Conservation (phyloP, 2,329 filamentous ascomycete genomes). For the Xylariaceae sp. region DNA sequence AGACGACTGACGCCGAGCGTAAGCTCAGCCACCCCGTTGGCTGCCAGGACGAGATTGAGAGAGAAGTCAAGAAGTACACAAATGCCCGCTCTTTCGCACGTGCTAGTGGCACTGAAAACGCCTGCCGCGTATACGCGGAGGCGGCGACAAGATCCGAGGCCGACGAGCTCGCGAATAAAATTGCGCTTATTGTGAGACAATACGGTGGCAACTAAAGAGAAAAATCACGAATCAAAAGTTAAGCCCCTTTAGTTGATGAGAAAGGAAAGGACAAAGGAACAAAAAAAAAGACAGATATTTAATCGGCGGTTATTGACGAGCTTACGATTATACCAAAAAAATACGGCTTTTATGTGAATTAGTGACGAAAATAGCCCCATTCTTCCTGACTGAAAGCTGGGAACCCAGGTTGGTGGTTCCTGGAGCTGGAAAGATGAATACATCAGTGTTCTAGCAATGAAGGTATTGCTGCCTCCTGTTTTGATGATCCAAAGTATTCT, state of each 20-base stretch:
- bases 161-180: slow-evolving; percentile 81
- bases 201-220: slow-evolving; percentile 36
- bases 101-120: slow-evolving; percentile 92
- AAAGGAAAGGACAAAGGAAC: too few relatives aligned
- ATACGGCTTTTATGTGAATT: slow-evolving; percentile 1
- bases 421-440: background rate
- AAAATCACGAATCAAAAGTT: too few relatives aligned
- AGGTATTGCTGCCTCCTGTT: background rate
- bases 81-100: slow-evolving; percentile 86
- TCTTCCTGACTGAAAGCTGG: background rate
- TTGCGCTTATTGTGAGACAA: slow-evolving; percentile 68
- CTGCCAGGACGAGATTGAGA: slow-evolving; percentile 80
- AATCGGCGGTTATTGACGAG: slow-evolving; percentile 12
- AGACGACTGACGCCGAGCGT: slow-evolving; percentile 87
- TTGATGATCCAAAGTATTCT: background rate
- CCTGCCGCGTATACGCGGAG: slow-evolving; percentile 92
- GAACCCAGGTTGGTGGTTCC: slow-evolving; percentile 3
- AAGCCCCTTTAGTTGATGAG: background rate
- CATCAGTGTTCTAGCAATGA: background rate
- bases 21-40: slow-evolving; percentile 74
- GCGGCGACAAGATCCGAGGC: slow-evolving; percentile 84
- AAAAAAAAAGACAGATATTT: background rate
- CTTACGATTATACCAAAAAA: slow-evolving; percentile 12
- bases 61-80: slow-evolving; percentile 82
- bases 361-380: slow-evolving; percentile 5